Percentiles rank a stretch among this genome's conserved stretches.
These are phyloP conservation scores for Endocladia muricata DNA, from an alignment of 31 red algal species.

Conservation along the genomic window DNA sequence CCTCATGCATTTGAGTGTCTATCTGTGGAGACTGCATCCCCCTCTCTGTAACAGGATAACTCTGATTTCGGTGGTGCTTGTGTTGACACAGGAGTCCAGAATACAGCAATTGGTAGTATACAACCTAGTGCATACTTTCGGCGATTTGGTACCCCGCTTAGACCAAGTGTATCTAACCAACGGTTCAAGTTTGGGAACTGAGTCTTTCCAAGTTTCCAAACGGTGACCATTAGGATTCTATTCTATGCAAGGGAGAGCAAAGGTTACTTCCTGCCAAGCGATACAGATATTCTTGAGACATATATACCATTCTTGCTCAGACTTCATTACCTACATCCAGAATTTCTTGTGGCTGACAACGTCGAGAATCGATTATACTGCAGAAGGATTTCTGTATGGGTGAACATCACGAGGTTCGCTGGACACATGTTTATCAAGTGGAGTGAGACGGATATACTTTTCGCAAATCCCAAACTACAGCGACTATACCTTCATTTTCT, in stretches of 20 bases:
- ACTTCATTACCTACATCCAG: background rate
- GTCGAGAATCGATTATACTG: background rate
- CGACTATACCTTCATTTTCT: background rate
- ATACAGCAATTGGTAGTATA: background rate
- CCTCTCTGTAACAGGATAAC: too few relatives aligned
- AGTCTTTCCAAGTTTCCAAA: background rate
- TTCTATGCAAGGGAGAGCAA: background rate
- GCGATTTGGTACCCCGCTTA: background rate
- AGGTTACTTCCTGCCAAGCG: background rate
- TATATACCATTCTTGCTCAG: background rate
- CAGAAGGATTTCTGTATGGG: too few relatives aligned
- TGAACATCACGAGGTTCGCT: background rate
- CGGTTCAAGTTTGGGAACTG: background rate
- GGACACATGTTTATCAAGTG: constrained; percentile 14
- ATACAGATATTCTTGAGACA: background rate
- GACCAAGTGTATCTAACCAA: background rate
- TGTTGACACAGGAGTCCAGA: background rate
- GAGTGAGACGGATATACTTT: background rate
- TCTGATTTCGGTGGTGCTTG: background rate
- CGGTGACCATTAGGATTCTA: background rate
- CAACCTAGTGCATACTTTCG: background rate
- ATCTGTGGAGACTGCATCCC: too few relatives aligned
- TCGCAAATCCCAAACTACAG: background rate
- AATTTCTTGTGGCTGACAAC: background rate
- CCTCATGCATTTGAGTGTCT: too few relatives aligned